phyloP scores from a whole-genome alignment of 2,329 filamentous ascomycete species.

The Dactylellina haptotyla region DNA sequence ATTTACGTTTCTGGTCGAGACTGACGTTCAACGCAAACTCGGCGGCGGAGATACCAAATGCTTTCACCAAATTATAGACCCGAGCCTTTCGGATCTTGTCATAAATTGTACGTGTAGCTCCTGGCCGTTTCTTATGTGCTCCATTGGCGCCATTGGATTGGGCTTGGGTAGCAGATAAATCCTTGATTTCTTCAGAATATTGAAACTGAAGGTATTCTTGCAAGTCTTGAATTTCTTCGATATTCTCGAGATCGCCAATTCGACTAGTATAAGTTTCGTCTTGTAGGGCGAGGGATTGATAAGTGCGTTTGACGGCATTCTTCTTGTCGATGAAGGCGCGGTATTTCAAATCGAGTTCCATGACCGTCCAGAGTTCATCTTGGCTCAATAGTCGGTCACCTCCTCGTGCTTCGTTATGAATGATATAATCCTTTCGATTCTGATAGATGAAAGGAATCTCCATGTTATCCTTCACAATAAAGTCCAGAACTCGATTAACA shows the following conservation, averaged over 20 bases:
- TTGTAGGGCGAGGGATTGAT: slow-evolving; percentile 74
- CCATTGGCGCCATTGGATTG: slow-evolving; percentile 66
- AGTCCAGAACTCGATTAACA: slow-evolving; percentile 90
- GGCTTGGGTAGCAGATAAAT: slow-evolving; percentile 70
- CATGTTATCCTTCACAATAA: slow-evolving; percentile 92
- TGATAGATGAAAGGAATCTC: slow-evolving; percentile 98
- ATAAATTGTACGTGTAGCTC: slow-evolving; percentile 81
- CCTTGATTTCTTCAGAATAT: slow-evolving; percentile 84
- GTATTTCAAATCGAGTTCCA: slow-evolving; percentile 95
- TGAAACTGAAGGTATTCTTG: slow-evolving; percentile 97
- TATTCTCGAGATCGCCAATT: slow-evolving; percentile 79
- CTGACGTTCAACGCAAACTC: slow-evolving; percentile 87
- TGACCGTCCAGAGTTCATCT: slow-evolving; percentile 92
- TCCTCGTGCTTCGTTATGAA: slow-evolving; percentile 74
- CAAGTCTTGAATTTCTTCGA: slow-evolving; percentile 95
- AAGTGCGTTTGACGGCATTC: slow-evolving; percentile 81
- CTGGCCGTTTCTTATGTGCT: slow-evolving; percentile 76
- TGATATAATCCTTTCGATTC: slow-evolving; percentile 96
- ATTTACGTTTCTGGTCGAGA: slow-evolving; percentile 78
- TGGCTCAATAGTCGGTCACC: slow-evolving; percentile 87
- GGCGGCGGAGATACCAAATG: slow-evolving; percentile 89
- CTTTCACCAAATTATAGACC: slow-evolving; percentile 82
- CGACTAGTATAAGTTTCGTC: slow-evolving; percentile 84
- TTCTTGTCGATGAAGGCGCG: slow-evolving; percentile 91
- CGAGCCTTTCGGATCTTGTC: slow-evolving; percentile 84